Percentiles rank a stretch among this genome's conserved stretches.
Conservation (phyloP, 2,329 filamentous ascomycete species). For the Trichoderma afroharzianum region DNA sequence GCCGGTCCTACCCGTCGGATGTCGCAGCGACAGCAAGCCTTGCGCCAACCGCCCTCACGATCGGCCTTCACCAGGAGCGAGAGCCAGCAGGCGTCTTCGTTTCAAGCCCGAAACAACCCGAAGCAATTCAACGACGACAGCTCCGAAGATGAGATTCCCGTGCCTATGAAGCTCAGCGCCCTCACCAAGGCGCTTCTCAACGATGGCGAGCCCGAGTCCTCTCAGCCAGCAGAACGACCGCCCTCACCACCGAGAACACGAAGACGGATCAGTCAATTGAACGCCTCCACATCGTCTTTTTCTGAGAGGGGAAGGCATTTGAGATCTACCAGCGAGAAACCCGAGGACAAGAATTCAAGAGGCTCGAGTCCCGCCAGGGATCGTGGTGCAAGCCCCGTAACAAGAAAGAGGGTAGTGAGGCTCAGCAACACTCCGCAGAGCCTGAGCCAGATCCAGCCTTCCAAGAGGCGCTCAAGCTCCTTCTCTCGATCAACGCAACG, state of each 20-base stretch:
- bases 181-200: constrained; percentile 82
- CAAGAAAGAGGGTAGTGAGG: constrained; percentile 54
- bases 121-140: constrained; percentile 66
- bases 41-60: constrained; percentile 49
- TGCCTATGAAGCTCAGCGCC: constrained; percentile 90
- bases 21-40: constrained; percentile 55
- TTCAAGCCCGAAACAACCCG: constrained; percentile 32
- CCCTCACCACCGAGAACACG: constrained; percentile 47
- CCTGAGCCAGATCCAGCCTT: constrained; percentile 37
- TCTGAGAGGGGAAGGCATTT: constrained; percentile 44
- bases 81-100: constrained; percentile 38
- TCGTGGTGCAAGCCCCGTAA: constrained; percentile 48
- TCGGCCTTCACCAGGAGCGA: constrained; percentile 44
- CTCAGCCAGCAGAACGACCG: constrained; percentile 27
- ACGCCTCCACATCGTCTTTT: constrained; percentile 40
- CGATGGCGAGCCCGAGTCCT: constrained; percentile 51
- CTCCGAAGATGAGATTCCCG: constrained; percentile 89
- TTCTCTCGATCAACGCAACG: constrained; percentile 36
- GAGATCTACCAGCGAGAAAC: constrained; percentile 47
- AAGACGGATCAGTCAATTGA: constrained; percentile 47
- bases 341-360: constrained; percentile 34
- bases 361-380: constrained; percentile 46
- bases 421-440: constrained; percentile 50
- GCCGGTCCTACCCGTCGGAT: constrained; percentile 49
- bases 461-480: constrained; percentile 50